These are phyloP conservation scores for Ceratocystis albifundus DNA, from an alignment of 2,329 filamentous ascomycete genomes.

Conservation along the genomic window DNA sequence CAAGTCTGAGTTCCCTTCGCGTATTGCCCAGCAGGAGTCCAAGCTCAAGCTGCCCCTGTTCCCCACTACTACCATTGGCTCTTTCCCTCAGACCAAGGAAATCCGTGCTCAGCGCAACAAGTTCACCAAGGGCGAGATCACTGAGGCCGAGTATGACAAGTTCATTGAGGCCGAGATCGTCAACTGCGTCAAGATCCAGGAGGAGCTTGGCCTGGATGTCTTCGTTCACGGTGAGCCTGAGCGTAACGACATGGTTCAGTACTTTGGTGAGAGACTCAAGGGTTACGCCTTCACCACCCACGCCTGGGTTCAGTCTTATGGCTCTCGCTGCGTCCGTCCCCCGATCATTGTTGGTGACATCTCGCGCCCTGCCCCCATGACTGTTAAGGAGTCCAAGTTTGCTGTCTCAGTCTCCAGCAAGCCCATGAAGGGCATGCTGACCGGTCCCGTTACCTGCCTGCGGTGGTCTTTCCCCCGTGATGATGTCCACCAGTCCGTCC, in stretches of 20 bases:
- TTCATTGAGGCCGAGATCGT: conserved; percentile 99
- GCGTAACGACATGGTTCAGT: conserved; percentile 99
- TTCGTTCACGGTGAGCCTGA: conserved; percentile 98
- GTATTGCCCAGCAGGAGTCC: conserved; percentile 81
- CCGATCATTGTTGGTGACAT: conserved; percentile 98
- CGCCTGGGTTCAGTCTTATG: conserved; percentile 97
- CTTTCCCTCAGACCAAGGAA: conserved; percentile 98
- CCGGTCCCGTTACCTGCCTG: conserved; percentile 95
- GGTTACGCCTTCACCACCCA: conserved; percentile 98
- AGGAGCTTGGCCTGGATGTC: conserved; percentile 94
- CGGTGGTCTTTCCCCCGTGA: conserved; percentile 99
- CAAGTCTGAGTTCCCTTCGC: conserved; percentile 73
- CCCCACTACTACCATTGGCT: conserved; percentile 98
- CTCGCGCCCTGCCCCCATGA: conserved; percentile 93
- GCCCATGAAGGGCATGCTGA: conserved; percentile 99
- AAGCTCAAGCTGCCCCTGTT: conserved; percentile 90
- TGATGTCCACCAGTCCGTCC: conserved; percentile 96
- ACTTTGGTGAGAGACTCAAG: conserved; percentile 94
- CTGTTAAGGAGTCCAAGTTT: conserved; percentile 99
- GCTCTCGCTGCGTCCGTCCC: conserved; percentile 93
- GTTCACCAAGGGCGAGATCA: conserved; percentile 98
- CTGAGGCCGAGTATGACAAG: conserved; percentile 81
- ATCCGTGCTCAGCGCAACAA: conserved; percentile 95
- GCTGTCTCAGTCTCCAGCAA: conserved; percentile 91
- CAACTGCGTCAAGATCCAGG: conserved; percentile 89